A percentile compares a stretch with the other conserved stretches of the same genome.
These are phyloP conservation scores for Penicillium sp. DNA, from an alignment of 2,329 filamentous ascomycete genomes.

Conservation along the genomic window DNA sequence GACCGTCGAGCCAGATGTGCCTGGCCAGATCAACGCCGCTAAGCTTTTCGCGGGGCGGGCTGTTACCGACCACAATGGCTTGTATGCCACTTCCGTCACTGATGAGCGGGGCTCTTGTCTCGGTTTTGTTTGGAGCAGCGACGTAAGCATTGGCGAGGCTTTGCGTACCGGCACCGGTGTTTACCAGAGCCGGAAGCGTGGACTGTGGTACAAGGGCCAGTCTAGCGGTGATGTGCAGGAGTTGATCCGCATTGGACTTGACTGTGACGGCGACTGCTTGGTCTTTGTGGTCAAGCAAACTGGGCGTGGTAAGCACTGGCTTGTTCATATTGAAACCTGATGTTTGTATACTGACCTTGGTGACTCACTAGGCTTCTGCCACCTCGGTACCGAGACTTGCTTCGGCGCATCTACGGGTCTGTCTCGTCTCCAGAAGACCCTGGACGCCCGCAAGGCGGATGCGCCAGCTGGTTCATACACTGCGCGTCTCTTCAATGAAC, in stretches of 20 bases:
- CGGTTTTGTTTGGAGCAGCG: conserved; percentile 90
- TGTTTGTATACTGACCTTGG: conserved; percentile 16
- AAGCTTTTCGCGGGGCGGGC: conserved; percentile 71
- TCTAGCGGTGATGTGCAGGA: conserved; percentile 93
- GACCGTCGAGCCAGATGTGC: conserved; percentile 61
- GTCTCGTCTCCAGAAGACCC: conserved; percentile 78
- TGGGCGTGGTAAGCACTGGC: conserved; percentile 57
- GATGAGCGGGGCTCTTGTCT: conserved; percentile 81
- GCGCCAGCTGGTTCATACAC: conserved; percentile 92
- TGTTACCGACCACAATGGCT: conserved; percentile 77
- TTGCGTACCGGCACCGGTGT: conserved; percentile 77
- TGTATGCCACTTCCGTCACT: conserved; percentile 86
- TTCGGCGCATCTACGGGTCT: conserved; percentile 83
- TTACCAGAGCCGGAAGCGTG: conserved; percentile 93
- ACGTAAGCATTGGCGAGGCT: conserved; percentile 83
- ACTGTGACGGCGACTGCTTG: conserved; percentile 91
- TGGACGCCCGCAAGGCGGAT: conserved; percentile 73
- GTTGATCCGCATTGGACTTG: conserved; percentile 74
- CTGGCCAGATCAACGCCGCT: conserved; percentile 61
- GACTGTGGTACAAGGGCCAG: conserved; percentile 94
- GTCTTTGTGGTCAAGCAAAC: conserved; percentile 87
- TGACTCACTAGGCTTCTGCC: conserved; percentile 67
- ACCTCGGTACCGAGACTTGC: conserved; percentile 86
- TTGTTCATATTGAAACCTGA: neutral
- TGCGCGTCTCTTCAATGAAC: conserved; percentile 83